Conservation (phyloP, 257 asterid genomes). For the Vinca minor region DNA sequence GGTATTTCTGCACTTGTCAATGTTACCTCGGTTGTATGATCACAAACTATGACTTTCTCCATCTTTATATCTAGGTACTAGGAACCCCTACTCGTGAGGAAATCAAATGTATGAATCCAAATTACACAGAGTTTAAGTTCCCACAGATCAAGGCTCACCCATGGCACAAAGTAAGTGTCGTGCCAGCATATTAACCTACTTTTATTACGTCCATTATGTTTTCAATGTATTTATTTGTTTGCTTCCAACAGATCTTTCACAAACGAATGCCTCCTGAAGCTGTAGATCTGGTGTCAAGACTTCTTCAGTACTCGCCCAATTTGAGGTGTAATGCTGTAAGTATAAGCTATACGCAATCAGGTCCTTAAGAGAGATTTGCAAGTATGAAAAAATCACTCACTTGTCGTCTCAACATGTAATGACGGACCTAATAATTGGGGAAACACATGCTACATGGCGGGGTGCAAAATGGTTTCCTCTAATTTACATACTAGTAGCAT, state of each 20-base stretch:
- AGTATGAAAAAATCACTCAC: background rate
- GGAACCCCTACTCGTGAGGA: constrained; percentile 91
- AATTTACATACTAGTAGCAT: background rate
- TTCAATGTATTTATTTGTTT: constrained; percentile 1
- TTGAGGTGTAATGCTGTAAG: constrained; percentile 79
- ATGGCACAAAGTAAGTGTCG: constrained; percentile 63
- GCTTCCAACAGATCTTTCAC: constrained; percentile 51
- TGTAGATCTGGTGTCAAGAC: constrained; percentile 80
- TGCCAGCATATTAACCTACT: background rate
- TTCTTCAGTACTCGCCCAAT: constrained; percentile 87
- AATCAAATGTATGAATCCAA: constrained; percentile 86
- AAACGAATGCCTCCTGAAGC: constrained; percentile 82
- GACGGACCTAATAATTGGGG: background rate
- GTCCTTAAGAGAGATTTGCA: background rate
- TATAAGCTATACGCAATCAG: constrained; percentile 12
- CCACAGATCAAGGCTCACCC: constrained; percentile 92
- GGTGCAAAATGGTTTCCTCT: background rate
- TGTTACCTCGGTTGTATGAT: background rate
- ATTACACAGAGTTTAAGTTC: constrained; percentile 76
- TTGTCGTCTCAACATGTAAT: background rate
- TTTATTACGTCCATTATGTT: background rate
- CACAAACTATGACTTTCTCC: background rate
- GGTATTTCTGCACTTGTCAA: constrained; percentile 29
- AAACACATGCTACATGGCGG: background rate
- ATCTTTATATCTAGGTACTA: constrained; percentile 39